Percentiles rank a stretch among this genome's conserved stretches.
Conservation (phyloP, 495 filamentous ascomycete species). For the Staphylotrichum longicolle region DNA sequence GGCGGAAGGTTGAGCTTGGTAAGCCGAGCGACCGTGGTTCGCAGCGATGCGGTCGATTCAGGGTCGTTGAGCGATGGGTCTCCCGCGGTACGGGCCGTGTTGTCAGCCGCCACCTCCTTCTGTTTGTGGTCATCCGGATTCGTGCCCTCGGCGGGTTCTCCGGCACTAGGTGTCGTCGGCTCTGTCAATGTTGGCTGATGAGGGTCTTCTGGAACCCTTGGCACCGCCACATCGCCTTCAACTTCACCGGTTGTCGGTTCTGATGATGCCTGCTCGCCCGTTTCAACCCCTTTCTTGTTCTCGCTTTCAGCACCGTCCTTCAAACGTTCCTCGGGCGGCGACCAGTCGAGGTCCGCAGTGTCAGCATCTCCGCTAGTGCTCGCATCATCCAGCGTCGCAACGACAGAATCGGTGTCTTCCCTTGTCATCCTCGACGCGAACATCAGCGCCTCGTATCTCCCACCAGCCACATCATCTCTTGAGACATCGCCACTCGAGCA, state of each 20-base stretch:
- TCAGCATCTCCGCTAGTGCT: conserved; percentile 40
- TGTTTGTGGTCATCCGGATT: not conserved
- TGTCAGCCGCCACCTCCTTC: not conserved
- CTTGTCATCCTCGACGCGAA: conserved; percentile 36
- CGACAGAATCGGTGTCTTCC: conserved; percentile 49
- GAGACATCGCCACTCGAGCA: conserved; percentile 26
- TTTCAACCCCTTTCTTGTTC: not conserved
- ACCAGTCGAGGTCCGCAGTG: conserved; percentile 4
- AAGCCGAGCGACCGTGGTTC: conserved; percentile 36
- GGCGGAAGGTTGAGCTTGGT: conserved; percentile 52
- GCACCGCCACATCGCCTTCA: not conserved
- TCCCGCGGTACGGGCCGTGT: not conserved
- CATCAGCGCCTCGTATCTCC: conserved; percentile 44
- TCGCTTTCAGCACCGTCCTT: not conserved
- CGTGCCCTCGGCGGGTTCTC: not conserved
- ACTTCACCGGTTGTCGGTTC: not conserved
- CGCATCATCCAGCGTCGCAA: conserved; percentile 53
- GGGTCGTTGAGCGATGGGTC: conserved; percentile 24
- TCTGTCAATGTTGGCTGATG: not conserved
- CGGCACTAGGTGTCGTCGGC: too few species aligned
- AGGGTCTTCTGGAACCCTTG: not conserved
- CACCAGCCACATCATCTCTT: conserved; percentile 23
- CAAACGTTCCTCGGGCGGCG: not conserved
- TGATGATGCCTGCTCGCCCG: not conserved
- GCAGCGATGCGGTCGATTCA: conserved; percentile 41